Conservation (phyloP, 257 asterid genomes). For the Misopates orontium region DNA sequence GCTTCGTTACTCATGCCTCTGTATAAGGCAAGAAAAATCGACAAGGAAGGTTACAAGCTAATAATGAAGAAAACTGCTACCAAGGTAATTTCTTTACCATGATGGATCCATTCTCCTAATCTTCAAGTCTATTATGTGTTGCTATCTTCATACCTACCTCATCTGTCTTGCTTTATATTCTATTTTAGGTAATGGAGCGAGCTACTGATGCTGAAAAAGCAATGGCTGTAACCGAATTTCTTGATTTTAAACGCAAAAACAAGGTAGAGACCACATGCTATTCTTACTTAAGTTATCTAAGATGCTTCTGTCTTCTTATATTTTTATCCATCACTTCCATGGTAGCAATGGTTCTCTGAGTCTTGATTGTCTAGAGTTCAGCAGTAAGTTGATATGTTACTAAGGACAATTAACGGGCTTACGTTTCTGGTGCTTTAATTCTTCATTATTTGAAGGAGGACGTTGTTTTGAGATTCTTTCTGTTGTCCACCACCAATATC, state of each 20-base stretch:
- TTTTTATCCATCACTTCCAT: too few relatives aligned
- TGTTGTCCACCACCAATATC: not conserved
- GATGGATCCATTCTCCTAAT: not conserved
- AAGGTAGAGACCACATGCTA: constrained; percentile 51
- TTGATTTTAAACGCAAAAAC: constrained; percentile 95
- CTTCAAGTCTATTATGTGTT: constrained; percentile 19
- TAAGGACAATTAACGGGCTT: not conserved
- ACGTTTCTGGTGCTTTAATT: constrained; percentile 19
- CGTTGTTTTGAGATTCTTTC: constrained; percentile 19
- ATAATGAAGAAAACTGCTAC: constrained; percentile 99
- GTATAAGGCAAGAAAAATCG: constrained; percentile 90
- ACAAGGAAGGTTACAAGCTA: constrained; percentile 83
- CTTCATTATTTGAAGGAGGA: constrained; percentile 6
- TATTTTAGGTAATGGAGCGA: constrained; percentile 87
- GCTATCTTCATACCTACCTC: constrained; percentile 16
- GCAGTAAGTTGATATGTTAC: constrained; percentile 3
- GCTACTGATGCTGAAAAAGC: constrained; percentile 85
- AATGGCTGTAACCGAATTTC: constrained; percentile 83
- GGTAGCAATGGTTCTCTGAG: not conserved
- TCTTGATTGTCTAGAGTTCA: constrained; percentile 3
- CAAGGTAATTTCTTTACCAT: constrained; percentile 58
- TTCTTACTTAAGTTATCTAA: constrained; percentile 21
- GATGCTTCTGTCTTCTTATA: not conserved
- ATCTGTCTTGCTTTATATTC: constrained; percentile 28
- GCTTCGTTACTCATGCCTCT: constrained; percentile 98